Conservation (phyloP, 2,329 filamentous ascomycete genomes). For the Aspergillus arachidicola region DNA sequence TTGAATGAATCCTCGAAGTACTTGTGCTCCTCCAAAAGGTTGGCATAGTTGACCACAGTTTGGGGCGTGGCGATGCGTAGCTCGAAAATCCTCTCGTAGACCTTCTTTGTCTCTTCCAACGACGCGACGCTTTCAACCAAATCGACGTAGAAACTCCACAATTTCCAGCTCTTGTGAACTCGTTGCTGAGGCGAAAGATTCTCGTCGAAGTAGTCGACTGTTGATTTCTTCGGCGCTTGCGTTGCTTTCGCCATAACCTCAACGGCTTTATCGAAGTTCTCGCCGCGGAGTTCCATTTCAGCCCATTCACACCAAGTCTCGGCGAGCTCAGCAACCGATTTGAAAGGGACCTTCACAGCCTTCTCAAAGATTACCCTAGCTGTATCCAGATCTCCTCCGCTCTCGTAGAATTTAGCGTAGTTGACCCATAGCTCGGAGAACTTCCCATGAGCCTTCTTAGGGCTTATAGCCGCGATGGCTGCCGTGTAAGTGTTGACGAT, state of each 20-base stretch:
- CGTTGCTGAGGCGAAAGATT: slow-evolving; percentile 90
- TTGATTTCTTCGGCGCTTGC: slow-evolving; percentile 95
- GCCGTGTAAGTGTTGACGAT: slow-evolving; percentile 93
- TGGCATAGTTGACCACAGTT: slow-evolving; percentile 98
- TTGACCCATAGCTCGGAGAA: slow-evolving; percentile 96
- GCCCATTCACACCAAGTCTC: slow-evolving; percentile 99
- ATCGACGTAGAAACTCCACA: slow-evolving; percentile 99
- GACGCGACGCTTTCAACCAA: slow-evolving; percentile 92
- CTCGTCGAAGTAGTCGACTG: slow-evolving; percentile 98
- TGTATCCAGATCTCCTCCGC: slow-evolving; percentile 78
- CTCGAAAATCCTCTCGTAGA: slow-evolving; percentile 98
- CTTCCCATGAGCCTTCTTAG: slow-evolving; percentile 89
- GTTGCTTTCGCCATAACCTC: slow-evolving; percentile 97
- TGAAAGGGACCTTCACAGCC: slow-evolving; percentile 96
- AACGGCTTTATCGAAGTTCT: slow-evolving; percentile 93
- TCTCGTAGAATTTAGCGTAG: slow-evolving; percentile 96
- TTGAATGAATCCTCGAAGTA: slow-evolving; percentile 99
- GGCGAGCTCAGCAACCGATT: slow-evolving; percentile 92
- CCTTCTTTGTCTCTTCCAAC: slow-evolving; percentile 86
- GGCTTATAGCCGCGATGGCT: slow-evolving; percentile 88
- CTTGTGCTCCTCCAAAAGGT: slow-evolving; percentile 87
- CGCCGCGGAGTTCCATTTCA: slow-evolving; percentile 93
- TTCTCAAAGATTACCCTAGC: slow-evolving; percentile 96
- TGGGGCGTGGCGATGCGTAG: slow-evolving; percentile 96
- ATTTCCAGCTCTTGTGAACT: slow-evolving; percentile 98